Percentiles rank a stretch among this genome's conserved stretches.
phyloP scores from a whole-genome alignment of 208 protist genomes.

The Leishmania braziliensis region DNA sequence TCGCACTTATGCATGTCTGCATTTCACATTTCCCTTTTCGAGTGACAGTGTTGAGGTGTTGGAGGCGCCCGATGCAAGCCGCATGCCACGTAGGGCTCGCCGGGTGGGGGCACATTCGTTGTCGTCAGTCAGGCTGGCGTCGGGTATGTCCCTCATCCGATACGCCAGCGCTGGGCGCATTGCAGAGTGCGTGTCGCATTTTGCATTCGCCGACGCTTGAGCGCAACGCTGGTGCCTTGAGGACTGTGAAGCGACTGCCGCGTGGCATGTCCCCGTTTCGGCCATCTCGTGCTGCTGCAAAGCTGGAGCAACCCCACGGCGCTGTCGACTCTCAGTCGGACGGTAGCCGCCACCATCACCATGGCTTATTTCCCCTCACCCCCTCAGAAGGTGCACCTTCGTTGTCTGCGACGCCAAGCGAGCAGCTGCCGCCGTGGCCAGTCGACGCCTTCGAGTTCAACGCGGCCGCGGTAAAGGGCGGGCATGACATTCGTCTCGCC shows the following conservation, averaged over 20 bases:
- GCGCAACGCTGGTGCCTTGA: not conserved
- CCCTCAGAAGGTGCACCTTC: not conserved
- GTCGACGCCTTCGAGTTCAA: conserved; percentile 76
- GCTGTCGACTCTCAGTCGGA: not conserved
- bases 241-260: conserved; percentile 11
- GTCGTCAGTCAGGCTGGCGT: not conserved
- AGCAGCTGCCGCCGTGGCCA: conserved; percentile 61
- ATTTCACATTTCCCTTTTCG: not conserved
- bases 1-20: not conserved
- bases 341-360: not conserved
- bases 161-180: not conserved
- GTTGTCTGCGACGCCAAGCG: not conserved
- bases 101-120: not conserved
- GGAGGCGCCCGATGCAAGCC: not conserved
- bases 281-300: not conserved
- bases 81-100: not conserved
- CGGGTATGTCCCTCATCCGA: not conserved
- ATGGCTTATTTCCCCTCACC: not conserved
- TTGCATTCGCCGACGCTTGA: not conserved
- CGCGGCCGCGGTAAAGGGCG: conserved; percentile 41
- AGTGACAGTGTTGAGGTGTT: not conserved
- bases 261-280: conserved; percentile 27
- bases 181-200: not conserved
- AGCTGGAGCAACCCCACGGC: not conserved
- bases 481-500: conserved; percentile 48